These are phyloP conservation scores for Calonectria crousiana DNA, from an alignment of 2,329 filamentous ascomycete genomes.

Conservation along the genomic window DNA sequence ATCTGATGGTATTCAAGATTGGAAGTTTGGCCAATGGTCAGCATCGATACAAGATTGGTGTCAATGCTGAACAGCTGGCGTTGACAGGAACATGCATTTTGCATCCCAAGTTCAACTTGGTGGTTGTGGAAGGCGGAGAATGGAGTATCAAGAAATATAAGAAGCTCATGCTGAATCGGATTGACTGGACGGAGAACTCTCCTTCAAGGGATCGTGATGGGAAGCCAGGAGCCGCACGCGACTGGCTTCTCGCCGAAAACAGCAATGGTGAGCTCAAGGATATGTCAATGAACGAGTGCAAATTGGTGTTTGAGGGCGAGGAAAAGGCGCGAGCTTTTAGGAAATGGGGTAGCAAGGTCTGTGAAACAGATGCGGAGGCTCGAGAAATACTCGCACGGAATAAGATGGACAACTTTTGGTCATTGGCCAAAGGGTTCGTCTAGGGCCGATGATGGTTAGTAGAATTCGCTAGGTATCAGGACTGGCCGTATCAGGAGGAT, in stretches of 20 bases:
- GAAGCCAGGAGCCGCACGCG: slow-evolving; percentile 72
- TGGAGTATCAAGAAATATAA: slow-evolving; percentile 88
- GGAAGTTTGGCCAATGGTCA: slow-evolving; percentile 90
- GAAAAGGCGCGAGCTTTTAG: slow-evolving; percentile 83
- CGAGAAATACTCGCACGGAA: slow-evolving; percentile 81
- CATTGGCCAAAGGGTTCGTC: slow-evolving; percentile 77
- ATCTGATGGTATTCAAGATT: slow-evolving; percentile 90
- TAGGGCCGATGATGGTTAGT: not conserved
- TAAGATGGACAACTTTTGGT: slow-evolving; percentile 98
- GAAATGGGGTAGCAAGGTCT: slow-evolving; percentile 91
- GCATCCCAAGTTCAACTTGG: slow-evolving; percentile 87
- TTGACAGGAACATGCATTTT: slow-evolving; percentile 93
- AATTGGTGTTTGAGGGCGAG: slow-evolving; percentile 91
- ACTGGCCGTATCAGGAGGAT: too few species aligned
- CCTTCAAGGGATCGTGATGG: slow-evolving; percentile 73
- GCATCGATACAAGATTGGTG: slow-evolving; percentile 91
- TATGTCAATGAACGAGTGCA: slow-evolving; percentile 84
- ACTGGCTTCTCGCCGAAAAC: slow-evolving; percentile 85
- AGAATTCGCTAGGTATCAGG: not conserved
- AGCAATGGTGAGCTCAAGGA: slow-evolving; percentile 85
- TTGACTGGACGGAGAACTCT: slow-evolving; percentile 94
- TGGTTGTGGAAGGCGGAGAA: slow-evolving; percentile 91
- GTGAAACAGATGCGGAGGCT: slow-evolving; percentile 91
- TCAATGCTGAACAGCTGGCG: slow-evolving; percentile 90
- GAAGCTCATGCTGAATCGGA: slow-evolving; percentile 92